Evolutionary conservation across 2,329 filamentous ascomycete species (phyloP).

Genomic region (Pseudogymnoascus sp.): DNA sequence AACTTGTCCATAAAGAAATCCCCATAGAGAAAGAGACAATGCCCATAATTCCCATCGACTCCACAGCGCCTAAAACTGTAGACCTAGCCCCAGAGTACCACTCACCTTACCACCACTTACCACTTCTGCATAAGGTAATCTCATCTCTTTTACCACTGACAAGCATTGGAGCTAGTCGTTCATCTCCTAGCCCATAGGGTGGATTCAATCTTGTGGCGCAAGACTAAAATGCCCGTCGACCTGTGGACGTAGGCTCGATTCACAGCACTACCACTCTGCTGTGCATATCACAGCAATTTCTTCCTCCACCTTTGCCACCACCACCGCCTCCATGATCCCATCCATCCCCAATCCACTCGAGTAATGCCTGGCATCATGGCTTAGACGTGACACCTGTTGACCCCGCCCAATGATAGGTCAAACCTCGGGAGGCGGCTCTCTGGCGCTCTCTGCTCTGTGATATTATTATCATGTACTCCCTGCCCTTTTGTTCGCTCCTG

Average conservation of each 20-base stretch:
- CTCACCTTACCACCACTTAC: background rate
- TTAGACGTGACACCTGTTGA: constrained; percentile 6
- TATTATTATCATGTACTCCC: constrained; percentile 7
- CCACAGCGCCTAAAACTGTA: too few relatives aligned
- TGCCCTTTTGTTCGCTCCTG: constrained; percentile 6
- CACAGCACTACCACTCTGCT: constrained; percentile 6
- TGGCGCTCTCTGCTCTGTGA: background rate
- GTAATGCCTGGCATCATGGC: constrained; percentile 7
- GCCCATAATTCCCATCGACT: too few relatives aligned
- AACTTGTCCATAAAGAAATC: too few relatives aligned
- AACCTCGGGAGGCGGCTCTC: constrained; percentile 2
- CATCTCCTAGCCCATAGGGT: background rate
- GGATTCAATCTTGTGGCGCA: constrained; percentile 6
- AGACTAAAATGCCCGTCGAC: constrained; percentile 3
- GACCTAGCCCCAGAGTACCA: too few relatives aligned
- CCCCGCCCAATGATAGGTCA: constrained; percentile 4
- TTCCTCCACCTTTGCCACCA: constrained; percentile 7
- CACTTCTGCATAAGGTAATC: constrained; percentile 5
- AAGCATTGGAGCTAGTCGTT: constrained; percentile 3
- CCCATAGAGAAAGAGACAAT: too few relatives aligned
- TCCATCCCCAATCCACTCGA: constrained; percentile 7
- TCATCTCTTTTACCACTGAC: constrained; percentile 7
- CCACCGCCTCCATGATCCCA: constrained; percentile 6
- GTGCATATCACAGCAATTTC: constrained; percentile 7
- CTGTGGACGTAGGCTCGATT: background rate